Percentiles rank a stretch among this genome's conserved stretches.
Evolutionary conservation across 2,329 filamentous ascomycete species (phyloP).

Genomic region (Clonostachys chloroleuca): DNA sequence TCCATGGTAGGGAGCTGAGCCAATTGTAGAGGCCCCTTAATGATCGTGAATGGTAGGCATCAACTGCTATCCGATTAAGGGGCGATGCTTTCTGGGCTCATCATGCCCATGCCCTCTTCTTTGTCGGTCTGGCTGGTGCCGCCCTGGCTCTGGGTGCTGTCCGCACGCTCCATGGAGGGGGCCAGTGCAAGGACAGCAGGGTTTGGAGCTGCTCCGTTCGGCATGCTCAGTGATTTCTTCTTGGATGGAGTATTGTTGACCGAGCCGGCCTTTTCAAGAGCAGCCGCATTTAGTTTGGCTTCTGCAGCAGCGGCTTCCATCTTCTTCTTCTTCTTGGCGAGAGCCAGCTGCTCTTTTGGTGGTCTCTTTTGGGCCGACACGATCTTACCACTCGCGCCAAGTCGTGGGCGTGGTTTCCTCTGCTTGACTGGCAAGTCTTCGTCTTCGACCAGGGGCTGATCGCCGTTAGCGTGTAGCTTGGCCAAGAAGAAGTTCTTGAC

Average conservation of each 20-base stretch:
- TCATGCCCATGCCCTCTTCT: conserved; percentile 72
- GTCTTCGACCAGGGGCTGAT: conserved; percentile 84
- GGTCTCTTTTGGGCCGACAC: conserved; percentile 79
- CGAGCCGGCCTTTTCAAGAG: conserved; percentile 21
- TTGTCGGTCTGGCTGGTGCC: conserved; percentile 63
- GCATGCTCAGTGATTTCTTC: conserved; percentile 37
- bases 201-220: conserved; percentile 29
- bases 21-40: too few species aligned
- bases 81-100: conserved; percentile 77
- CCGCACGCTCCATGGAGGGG: conserved; percentile 52
- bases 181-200: conserved; percentile 32
- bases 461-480: conserved; percentile 77
- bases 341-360: conserved; percentile 74
- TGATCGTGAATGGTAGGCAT: too few species aligned
- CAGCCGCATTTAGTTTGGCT: conserved; percentile 30
- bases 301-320: conserved; percentile 56
- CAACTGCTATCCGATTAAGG: conserved; percentile 10
- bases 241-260: conserved; percentile 41
- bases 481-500: conserved; percentile 88
- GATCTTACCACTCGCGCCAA: conserved; percentile 76
- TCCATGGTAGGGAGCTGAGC: too few species aligned
- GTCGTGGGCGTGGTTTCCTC: conserved; percentile 63
- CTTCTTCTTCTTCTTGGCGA: conserved; percentile 87
- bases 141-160: conserved; percentile 54
- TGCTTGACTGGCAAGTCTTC: conserved; percentile 94